Conservation (phyloP, 2,329 filamentous ascomycete genomes). For the Hypoxylon sp. region DNA sequence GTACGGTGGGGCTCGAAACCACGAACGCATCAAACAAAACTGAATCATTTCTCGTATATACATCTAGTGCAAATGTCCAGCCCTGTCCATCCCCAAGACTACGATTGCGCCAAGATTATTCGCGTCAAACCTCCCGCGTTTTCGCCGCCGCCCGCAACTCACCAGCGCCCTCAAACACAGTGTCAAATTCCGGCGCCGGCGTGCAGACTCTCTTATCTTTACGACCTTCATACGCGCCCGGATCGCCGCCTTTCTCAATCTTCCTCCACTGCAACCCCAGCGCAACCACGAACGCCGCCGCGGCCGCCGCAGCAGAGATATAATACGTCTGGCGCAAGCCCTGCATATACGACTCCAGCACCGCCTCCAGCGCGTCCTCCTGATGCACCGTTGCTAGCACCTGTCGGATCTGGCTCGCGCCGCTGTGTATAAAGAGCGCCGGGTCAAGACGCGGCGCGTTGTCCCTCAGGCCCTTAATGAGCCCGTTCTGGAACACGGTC, state of each 20-base stretch:
- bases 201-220: constrained; percentile 24
- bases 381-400: constrained; percentile 61
- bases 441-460: constrained; percentile 64
- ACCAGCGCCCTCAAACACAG: constrained; percentile 34
- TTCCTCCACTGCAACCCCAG: constrained; percentile 67
- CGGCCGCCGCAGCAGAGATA: constrained; percentile 65
- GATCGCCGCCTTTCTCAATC: constrained; percentile 60
- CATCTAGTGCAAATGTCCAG: not conserved
- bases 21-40: not conserved
- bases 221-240: not conserved
- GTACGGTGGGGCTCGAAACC: not conserved
- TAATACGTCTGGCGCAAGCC: constrained; percentile 67
- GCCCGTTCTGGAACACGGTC: constrained; percentile 76
- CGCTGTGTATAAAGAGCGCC: constrained; percentile 65
- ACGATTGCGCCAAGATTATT: not conserved
- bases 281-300: constrained; percentile 61
- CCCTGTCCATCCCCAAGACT: not conserved
- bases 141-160: constrained; percentile 34
- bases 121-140: constrained; percentile 9
- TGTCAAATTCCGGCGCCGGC: constrained; percentile 39
- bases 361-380: constrained; percentile 59
- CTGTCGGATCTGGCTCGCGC: constrained; percentile 64
- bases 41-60: not conserved
- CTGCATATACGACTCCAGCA: constrained; percentile 64
- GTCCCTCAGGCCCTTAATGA: constrained; percentile 66